Evolutionary conservation across 2,329 filamentous ascomycete genomes (phyloP).

Genomic region (Neopestalotiopsis clavispora): DNA sequence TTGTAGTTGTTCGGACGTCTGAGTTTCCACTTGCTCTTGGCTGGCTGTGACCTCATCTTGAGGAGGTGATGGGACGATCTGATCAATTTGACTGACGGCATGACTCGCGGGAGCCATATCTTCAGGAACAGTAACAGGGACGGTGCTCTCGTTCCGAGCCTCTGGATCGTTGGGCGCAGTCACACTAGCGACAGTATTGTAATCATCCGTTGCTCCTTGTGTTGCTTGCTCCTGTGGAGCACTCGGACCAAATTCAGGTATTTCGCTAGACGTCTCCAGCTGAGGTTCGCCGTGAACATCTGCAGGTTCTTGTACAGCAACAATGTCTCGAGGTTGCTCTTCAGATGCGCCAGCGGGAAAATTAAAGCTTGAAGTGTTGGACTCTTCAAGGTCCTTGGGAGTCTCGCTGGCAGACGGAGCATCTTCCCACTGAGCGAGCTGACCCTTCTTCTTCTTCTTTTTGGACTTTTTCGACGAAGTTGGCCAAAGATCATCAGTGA

Average conservation of each 20-base stretch:
- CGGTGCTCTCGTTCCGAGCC: neutral
- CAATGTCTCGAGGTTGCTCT: neutral
- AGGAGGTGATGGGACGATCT: neutral
- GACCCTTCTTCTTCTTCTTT: constrained; percentile 23
- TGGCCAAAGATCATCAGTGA: constrained; percentile 17
- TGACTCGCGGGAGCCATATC: neutral
- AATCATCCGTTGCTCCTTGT: neutral
- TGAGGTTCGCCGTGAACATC: neutral
- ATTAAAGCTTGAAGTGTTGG: neutral
- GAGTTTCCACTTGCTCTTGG: neutral
- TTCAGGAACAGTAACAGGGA: neutral
- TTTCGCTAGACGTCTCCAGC: too few relatives aligned
- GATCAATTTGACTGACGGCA: neutral
- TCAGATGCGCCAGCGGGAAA: neutral
- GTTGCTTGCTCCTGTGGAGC: neutral
- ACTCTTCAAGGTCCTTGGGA: neutral
- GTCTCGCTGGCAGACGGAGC: neutral
- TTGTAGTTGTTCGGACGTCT: neutral
- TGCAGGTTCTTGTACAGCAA: neutral
- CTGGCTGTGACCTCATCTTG: neutral
- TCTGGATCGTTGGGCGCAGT: neutral
- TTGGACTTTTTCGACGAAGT: constrained; percentile 26
- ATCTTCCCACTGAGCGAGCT: constrained; percentile 2
- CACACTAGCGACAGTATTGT: neutral
- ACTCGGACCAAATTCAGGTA: neutral